Conservation (phyloP, 768 basidiomycete species). For the Xerocomus spinulosus region DNA sequence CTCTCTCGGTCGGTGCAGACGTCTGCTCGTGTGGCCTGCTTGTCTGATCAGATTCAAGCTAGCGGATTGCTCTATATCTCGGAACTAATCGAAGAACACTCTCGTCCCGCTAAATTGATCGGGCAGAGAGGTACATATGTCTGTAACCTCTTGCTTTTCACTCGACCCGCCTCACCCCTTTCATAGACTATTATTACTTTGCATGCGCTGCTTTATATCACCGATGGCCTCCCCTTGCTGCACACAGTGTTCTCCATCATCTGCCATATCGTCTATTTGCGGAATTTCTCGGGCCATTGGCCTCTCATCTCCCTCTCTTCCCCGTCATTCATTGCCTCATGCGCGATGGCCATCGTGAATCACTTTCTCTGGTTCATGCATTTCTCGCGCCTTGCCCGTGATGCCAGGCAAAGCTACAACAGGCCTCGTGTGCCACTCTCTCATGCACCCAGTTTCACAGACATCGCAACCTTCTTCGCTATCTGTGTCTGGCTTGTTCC, state of each 20-base stretch:
- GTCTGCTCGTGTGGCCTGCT: not conserved
- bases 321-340: slow-evolving; percentile 77
- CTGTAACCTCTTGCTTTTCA: slow-evolving; percentile 30
- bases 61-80: slow-evolving; percentile 92
- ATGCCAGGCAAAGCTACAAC: slow-evolving; percentile 49
- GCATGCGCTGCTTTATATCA: slow-evolving; percentile 71
- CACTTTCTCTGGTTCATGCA: slow-evolving; percentile 98
- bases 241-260: slow-evolving; percentile 74
- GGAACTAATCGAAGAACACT: slow-evolving; percentile 93
- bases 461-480: slow-evolving; percentile 81
- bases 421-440: slow-evolving; percentile 40
- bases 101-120: slow-evolving; percentile 70
- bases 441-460: slow-evolving; percentile 49
- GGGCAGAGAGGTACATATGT: slow-evolving; percentile 90
- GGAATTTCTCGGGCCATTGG: slow-evolving; percentile 89
- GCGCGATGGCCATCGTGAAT: slow-evolving; percentile 77
- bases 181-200: slow-evolving; percentile 70
- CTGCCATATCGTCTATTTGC: slow-evolving; percentile 86
- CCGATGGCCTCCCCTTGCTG: slow-evolving; percentile 74
- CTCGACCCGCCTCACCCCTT: slow-evolving; percentile 2
- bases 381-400: slow-evolving; percentile 70
- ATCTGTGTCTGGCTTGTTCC: slow-evolving; percentile 87
- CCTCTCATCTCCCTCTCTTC: slow-evolving; percentile 92
- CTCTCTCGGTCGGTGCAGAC: slow-evolving; percentile 68
- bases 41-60: slow-evolving; percentile 44